These are phyloP conservation scores for Populus deltoides DNA, from an alignment of 345 rosid species.

Conservation along the genomic window DNA sequence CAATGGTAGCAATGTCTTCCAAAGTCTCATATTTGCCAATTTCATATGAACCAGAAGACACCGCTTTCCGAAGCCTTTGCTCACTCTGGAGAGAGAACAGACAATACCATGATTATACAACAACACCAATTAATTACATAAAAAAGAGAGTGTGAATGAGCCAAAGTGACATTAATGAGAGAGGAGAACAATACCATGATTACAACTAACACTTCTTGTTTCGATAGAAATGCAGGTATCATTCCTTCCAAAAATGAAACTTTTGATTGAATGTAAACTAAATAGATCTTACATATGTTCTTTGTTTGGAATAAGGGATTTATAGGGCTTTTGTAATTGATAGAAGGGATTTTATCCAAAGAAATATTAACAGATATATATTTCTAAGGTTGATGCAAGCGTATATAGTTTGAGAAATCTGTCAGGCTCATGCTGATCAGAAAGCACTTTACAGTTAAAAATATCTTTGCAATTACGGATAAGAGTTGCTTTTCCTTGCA, in stretches of 20 bases:
- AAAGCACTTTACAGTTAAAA: conserved; percentile 8
- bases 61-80: conserved; percentile 30
- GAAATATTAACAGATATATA: neutral
- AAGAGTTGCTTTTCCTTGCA: conserved; percentile 1
- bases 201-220: neutral
- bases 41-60: conserved; percentile 33
- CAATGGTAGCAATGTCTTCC: neutral
- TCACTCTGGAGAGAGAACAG: conserved; percentile 7
- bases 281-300: no score
- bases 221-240: neutral
- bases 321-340: neutral
- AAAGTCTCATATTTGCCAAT: conserved; percentile 12
- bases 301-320: no score
- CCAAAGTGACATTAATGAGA: neutral
- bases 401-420: neutral
- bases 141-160: neutral
- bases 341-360: neutral
- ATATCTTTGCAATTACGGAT: conserved; percentile 4
- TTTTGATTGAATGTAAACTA: neutral
- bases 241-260: neutral
- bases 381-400: neutral
- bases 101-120: neutral
- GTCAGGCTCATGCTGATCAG: neutral
- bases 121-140: neutral
- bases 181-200: neutral